phyloP scores from a whole-genome alignment of 2,329 filamentous ascomycete species.

The Periconia digitata region DNA sequence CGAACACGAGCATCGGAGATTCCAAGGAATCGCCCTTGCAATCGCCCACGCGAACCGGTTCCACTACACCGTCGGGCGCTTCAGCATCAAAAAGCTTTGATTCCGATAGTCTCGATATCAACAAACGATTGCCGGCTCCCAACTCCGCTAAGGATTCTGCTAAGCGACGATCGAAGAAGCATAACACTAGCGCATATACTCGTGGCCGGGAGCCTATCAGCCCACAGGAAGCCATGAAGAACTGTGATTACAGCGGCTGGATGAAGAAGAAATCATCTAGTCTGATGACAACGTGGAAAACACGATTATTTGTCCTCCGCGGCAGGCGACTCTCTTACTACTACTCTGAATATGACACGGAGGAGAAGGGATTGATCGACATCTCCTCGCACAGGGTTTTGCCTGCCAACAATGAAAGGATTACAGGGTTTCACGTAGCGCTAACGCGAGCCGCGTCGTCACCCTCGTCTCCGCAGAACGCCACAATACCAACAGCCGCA shows the following conservation, averaged over 20 bases:
- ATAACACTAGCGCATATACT: slow-evolving; percentile 91
- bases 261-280: slow-evolving; percentile 99
- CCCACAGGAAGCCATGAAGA: slow-evolving; percentile 79
- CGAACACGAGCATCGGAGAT: slow-evolving; percentile 46
- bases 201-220: slow-evolving; percentile 79
- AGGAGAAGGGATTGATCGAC: slow-evolving; percentile 95
- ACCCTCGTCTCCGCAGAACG: slow-evolving; percentile 57
- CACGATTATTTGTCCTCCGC: slow-evolving; percentile 90
- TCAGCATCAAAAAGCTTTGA: slow-evolving; percentile 70
- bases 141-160: slow-evolving; percentile 43
- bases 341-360: slow-evolving; percentile 87
- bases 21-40: slow-evolving; percentile 56
- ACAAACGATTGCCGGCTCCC: slow-evolving; percentile 43
- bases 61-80: slow-evolving; percentile 63
- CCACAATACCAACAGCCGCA: slow-evolving; percentile 43
- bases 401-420: slow-evolving; percentile 84
- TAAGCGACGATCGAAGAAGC: slow-evolving; percentile 69
- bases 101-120: slow-evolving; percentile 67
- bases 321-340: slow-evolving; percentile 92
- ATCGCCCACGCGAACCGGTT: slow-evolving; percentile 76
- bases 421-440: slow-evolving; percentile 88
- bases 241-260: slow-evolving; percentile 94
- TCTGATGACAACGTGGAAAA: slow-evolving; percentile 97
- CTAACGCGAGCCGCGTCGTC: slow-evolving; percentile 81
- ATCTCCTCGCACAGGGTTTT: slow-evolving; percentile 98